These are phyloP conservation scores for Leccinum uliginosum DNA, from an alignment of 768 basidiomycete genomes.

Conservation along the genomic window DNA sequence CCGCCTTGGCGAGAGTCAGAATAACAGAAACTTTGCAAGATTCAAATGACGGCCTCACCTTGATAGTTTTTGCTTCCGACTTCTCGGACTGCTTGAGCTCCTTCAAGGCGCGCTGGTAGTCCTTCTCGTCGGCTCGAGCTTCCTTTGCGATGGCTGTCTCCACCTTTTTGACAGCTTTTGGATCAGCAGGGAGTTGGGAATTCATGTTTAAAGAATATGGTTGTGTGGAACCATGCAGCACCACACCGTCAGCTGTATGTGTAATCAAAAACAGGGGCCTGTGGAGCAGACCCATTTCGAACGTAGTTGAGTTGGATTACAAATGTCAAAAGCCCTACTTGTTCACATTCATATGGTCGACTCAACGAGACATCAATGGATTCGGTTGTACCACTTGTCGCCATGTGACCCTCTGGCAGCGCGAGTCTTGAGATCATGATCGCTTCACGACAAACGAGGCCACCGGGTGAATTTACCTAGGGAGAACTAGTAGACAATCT, in stretches of 20 bases:
- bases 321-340: neutral
- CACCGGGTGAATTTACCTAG: neutral
- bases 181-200: conserved; percentile 14
- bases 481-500: neutral
- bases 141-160: conserved; percentile 48
- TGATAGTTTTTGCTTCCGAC: conserved; percentile 45
- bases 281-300: neutral
- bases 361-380: no score
- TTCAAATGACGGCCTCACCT: conserved; percentile 32
- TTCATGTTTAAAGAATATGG: conserved; percentile 18
- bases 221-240: neutral
- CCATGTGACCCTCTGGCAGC: no score
- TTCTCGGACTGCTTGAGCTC: conserved; percentile 53
- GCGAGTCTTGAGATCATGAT: neutral
- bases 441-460: neutral
- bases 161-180: conserved; percentile 33
- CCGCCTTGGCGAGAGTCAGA: conserved; percentile 28
- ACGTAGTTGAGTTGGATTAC: neutral
- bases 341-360: no score
- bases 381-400: no score
- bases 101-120: conserved; percentile 49
- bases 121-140: conserved; percentile 46
- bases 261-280: conserved; percentile 9
- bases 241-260: neutral
- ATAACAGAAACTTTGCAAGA: neutral